Evolutionary conservation across 495 filamentous ascomycete species (phyloP), one percentile per base, ranked within the genome.

Genomic region (Aspergillus taichungensis): DNA sequence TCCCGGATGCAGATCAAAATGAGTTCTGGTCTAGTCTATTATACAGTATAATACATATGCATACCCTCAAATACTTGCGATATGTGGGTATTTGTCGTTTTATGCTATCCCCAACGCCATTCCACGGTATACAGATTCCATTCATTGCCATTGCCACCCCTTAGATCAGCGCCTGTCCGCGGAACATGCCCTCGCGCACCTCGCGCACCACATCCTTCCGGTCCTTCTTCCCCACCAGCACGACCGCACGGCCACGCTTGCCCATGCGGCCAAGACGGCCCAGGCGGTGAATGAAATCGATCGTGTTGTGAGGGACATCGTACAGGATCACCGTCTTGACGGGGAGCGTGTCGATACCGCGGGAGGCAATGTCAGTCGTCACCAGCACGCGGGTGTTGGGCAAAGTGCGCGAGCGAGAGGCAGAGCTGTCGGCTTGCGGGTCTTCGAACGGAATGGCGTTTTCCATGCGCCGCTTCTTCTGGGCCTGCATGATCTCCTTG

Each of bases 251-350:
- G 34, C 92, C 94, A 59, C 92, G 76, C 55, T 88, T 78, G 3
- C 88, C 87, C 92, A 97, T 96, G 29, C 92, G 75, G 12, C 92
- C 92, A 0, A 89, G 86, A 52, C 92, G 73, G 40, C 92, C 92
- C 13, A 97, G 73, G 13, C 94, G 83, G 61, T 97, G 92, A 56
- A 97, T 95, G 55, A 98, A 96, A 67, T 98, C 92, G 46, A 97
- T 88, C 0, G 88, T 92, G 2, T 84, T 91, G 56, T 96, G 91
- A 7, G 92, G 92, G 18, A 97, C 91, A 62, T 97, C 89, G 61
- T 94, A 96, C 27, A 98, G 66, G 37, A 98, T 77, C 9, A 97
- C 90, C 47, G 91, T 87, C 47, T 85, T 75, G 6, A 97, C 89
- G 5, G 86, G 84, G n/a, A 95, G 61, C 0, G 92, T 98, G 57